Evolutionary conservation across 2,329 filamentous ascomycete species (phyloP).

Genomic region (Colletotrichum sp.): DNA sequence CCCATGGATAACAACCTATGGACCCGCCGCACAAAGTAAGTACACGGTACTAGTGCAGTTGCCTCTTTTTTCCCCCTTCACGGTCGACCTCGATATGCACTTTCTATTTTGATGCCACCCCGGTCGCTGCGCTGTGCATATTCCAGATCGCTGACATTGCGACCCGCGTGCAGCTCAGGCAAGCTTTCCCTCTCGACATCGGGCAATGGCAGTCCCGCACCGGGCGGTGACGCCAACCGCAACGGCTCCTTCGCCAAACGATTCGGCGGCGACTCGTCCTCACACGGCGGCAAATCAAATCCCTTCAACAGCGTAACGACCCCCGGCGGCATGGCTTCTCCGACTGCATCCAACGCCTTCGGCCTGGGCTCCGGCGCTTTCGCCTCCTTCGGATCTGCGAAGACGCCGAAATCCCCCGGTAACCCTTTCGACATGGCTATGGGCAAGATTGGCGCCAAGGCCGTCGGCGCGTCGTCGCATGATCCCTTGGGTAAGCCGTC

Average conservation of each 20-base stretch:
- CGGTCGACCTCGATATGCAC: neutral
- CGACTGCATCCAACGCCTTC: slow-evolving; percentile 88
- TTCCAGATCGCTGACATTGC: slow-evolving; percentile 21
- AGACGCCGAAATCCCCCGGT: slow-evolving; percentile 86
- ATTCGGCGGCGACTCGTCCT: slow-evolving; percentile 74
- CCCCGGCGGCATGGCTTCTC: slow-evolving; percentile 73
- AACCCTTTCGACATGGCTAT: slow-evolving; percentile 80
- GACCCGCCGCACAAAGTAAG: slow-evolving; percentile 85
- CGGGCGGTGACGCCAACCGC: slow-evolving; percentile 64
- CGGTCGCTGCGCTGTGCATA: neutral
- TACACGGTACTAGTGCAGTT: slow-evolving; percentile 16
- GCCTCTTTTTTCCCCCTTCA: neutral
- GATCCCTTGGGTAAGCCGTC: slow-evolving; percentile 41
- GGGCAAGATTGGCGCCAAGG: slow-evolving; percentile 51
- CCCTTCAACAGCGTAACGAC: slow-evolving; percentile 80
- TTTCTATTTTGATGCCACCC: slow-evolving; percentile 18
- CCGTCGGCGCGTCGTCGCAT: slow-evolving; percentile 48
- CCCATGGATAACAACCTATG: slow-evolving; percentile 72
- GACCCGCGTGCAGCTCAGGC: slow-evolving; percentile 64
- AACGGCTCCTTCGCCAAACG: slow-evolving; percentile 71
- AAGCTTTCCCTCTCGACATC: slow-evolving; percentile 90
- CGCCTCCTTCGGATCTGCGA: slow-evolving; percentile 87
- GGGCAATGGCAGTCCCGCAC: slow-evolving; percentile 57
- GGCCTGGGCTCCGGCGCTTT: slow-evolving; percentile 94
- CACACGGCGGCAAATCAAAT: slow-evolving; percentile 77